phyloP scores from a whole-genome alignment of 1,284 basidiomycete species.

The Xerocomus alliaceus region DNA sequence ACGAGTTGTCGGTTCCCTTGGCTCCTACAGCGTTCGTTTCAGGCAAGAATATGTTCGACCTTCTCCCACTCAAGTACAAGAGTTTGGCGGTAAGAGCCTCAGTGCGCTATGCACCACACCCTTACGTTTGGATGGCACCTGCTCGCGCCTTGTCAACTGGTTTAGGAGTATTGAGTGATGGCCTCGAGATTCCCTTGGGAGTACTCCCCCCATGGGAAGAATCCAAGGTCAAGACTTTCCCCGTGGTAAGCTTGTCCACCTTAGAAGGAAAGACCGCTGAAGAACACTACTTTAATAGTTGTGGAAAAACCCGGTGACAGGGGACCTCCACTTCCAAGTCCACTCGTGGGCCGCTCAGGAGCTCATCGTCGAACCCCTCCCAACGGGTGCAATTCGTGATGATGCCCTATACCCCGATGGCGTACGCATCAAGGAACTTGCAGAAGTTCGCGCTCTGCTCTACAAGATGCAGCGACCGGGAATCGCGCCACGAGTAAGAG shows the following conservation, averaged over 20 bases:
- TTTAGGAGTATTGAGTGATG: constrained; percentile 74
- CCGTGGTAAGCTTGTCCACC: neutral
- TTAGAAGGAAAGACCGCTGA: neutral
- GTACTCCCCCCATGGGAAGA: constrained; percentile 69
- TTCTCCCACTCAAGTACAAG: constrained; percentile 77
- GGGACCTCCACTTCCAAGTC: constrained; percentile 72
- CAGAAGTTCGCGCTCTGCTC: constrained; percentile 63
- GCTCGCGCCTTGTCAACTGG: constrained; percentile 70
- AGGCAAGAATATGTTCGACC: constrained; percentile 86
- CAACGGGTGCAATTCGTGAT: constrained; percentile 49
- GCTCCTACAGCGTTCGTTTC: constrained; percentile 87
- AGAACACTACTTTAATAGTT: constrained; percentile 45
- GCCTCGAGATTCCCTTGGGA: constrained; percentile 60
- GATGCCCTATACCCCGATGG: constrained; percentile 73
- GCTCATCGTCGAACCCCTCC: constrained; percentile 63
- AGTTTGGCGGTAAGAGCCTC: constrained; percentile 77
- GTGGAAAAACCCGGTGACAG: constrained; percentile 84
- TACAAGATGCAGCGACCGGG: constrained; percentile 69
- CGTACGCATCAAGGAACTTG: constrained; percentile 65
- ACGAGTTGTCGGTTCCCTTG: constrained; percentile 81
- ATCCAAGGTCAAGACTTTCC: neutral
- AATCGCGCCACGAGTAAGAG: constrained; percentile 12
- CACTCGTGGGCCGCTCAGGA: constrained; percentile 62
- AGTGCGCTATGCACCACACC: constrained; percentile 73
- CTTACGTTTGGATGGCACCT: constrained; percentile 80